These are phyloP conservation scores for Lactifluus hygrophoroides DNA, from an alignment of 768 basidiomycete genomes.

Conservation along the genomic window DNA sequence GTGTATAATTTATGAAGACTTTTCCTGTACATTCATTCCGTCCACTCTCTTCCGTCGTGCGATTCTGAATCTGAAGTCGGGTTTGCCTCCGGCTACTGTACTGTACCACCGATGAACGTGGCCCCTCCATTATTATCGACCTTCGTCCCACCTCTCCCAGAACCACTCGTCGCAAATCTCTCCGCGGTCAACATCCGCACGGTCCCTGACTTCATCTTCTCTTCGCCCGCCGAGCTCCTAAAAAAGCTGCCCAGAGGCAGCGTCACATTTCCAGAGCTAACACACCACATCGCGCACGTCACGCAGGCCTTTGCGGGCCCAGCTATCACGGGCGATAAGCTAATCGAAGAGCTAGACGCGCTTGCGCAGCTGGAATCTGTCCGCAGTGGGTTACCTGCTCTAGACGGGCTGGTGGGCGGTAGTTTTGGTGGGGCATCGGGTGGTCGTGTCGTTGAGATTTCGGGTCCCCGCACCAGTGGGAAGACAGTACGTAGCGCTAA, in stretches of 20 bases:
- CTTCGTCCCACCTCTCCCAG: slow-evolving; percentile 11
- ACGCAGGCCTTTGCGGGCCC: slow-evolving; percentile 1
- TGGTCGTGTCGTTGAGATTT: slow-evolving; percentile 54
- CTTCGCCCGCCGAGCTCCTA: slow-evolving; percentile 1
- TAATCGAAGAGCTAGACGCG: slow-evolving; percentile 23
- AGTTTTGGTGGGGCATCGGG: slow-evolving; percentile 30
- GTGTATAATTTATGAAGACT: background rate
- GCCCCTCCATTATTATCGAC: slow-evolving; percentile 5
- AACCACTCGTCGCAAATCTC: slow-evolving; percentile 7
- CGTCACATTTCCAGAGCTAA: slow-evolving; percentile 13
- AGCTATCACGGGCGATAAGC: slow-evolving; percentile 26
- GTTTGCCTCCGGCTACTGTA: background rate
- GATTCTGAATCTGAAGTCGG: background rate
- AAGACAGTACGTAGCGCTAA: slow-evolving; percentile 51
- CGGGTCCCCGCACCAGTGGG: slow-evolving; percentile 55
- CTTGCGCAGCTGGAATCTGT: slow-evolving; percentile 24
- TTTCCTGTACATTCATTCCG: background rate
- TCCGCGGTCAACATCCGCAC: slow-evolving; percentile 13
- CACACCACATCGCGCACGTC: slow-evolving; percentile 10
- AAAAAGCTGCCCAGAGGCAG: slow-evolving; percentile 12
- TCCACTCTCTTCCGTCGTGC: background rate
- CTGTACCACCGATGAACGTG: slow-evolving; percentile 1
- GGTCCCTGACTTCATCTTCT: slow-evolving; percentile 12
- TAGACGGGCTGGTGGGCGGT: slow-evolving; percentile 47
- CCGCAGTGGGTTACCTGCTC: slow-evolving; percentile 33